Base-by-base conservation (phyloP, 2,329 filamentous ascomycete genomes). In the Talaromyces piceae region DNA sequence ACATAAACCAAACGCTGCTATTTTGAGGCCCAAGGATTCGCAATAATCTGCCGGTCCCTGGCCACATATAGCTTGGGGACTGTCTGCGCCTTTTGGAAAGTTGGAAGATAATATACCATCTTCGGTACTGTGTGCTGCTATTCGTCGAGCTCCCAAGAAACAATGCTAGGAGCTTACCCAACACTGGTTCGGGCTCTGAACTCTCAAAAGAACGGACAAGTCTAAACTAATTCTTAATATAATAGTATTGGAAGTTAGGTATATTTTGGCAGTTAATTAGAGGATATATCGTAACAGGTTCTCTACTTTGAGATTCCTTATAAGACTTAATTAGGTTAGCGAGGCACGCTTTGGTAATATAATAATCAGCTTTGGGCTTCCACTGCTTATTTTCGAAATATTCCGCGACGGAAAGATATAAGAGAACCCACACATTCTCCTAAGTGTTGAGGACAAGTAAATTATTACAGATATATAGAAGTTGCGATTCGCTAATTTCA, bases 341-440 rank as follows among this genome's bases (percentile, higher is more conserved):
- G 12, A 51, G 31, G 22, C 49, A 51, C 3, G 30, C 26, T 18
- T 51, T 51, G 16, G 49, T 31, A 31, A 43, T 20, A 25, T n/a
- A 16, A 22, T 18, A 26, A 26, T 47, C 25, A 20, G 43, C 22
- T 20, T 51, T n/a, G 8, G n/a, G 9, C 27, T 28, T 27, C 31
- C 30, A 41, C 7, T 55, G 56, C 28, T 57, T 22, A 1, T 59
- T 45, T 47, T 63, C 60, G 39, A 64, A 52, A 45, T 62, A 64
- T 47, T 64, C 61, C 11, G 44, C 54, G 3, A 64, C 61, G 4
- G 61, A 64, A 22, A 64, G 53, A 59, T 64, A 61, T 2, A 60
- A 60, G 9, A 58, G 56, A 11, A 56, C 47, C 47, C 57, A 63
- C 11, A 59, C 41, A 2, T 47, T 25, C 30, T 27, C 41, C 12